Evolutionary conservation across 2,329 filamentous ascomycete genomes (phyloP).

Genomic region (Cryphonectria parasitica): DNA sequence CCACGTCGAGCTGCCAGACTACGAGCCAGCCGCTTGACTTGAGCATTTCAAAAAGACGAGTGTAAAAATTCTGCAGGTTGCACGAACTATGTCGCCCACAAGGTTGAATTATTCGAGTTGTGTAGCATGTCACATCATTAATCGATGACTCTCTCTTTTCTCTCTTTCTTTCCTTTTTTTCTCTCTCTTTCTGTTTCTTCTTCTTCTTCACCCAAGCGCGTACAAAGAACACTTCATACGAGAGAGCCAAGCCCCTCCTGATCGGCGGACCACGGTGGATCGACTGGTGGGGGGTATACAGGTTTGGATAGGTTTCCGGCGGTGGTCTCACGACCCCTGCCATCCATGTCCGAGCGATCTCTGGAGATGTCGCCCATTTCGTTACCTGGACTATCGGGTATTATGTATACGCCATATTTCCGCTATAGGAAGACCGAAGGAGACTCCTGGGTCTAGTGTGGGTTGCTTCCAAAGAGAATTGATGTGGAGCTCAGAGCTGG

Average conservation of each 20-base stretch:
- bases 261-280: neutral
- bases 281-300: neutral
- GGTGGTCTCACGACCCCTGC: neutral
- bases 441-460: neutral
- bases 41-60: neutral
- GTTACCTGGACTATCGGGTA: neutral
- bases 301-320: neutral
- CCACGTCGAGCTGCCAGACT: neutral
- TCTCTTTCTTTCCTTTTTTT: neutral
- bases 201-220: too few species aligned
- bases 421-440: neutral
- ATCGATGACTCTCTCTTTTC: neutral
- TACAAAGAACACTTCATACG: neutral
- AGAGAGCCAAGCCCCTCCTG: neutral
- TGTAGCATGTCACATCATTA: neutral
- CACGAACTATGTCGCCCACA: neutral
- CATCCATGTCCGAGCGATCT: neutral
- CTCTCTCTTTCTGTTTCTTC: too few species aligned
- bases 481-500: neutral
- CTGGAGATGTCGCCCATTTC: neutral
- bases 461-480: neutral
- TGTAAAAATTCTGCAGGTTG: neutral
- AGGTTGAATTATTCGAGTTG: neutral
- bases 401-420: neutral
- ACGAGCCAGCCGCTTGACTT: neutral